phyloP scores from a whole-genome alignment of 2,329 filamentous ascomycete genomes.

The Chaetomiaceae sp. region DNA sequence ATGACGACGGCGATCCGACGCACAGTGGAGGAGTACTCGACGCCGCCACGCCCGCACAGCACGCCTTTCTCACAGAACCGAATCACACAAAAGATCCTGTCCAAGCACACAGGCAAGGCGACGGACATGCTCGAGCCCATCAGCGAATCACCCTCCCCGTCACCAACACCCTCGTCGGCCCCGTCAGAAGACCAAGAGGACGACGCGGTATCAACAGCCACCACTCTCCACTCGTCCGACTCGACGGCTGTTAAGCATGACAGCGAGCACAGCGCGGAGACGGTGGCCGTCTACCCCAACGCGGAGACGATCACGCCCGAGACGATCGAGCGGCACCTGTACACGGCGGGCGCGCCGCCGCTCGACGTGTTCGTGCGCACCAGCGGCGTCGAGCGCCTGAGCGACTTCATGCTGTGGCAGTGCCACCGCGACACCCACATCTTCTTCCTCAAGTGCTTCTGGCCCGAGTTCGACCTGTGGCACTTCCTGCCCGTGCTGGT shows the following conservation, averaged over 20 bases:
- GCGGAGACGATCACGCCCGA: constrained; percentile 81
- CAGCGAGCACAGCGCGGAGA: constrained; percentile 29
- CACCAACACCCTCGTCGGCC: constrained; percentile 37
- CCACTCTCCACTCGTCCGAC: constrained; percentile 51
- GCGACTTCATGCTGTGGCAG: constrained; percentile 99
- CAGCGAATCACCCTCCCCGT: constrained; percentile 37
- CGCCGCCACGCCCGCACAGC: constrained; percentile 57
- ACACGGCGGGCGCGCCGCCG: constrained; percentile 78
- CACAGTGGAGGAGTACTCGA: constrained; percentile 81
- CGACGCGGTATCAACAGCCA: constrained; percentile 54
- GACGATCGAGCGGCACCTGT: constrained; percentile 78
- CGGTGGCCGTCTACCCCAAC: constrained; percentile 50
- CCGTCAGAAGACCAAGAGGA: constrained; percentile 44
- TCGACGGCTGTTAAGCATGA: constrained; percentile 43
- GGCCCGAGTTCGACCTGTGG: constrained; percentile 95
- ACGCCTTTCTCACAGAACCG: constrained; percentile 81
- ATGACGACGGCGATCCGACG: constrained; percentile 84
- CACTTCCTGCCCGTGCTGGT: constrained; percentile 86
- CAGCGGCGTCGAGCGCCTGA: constrained; percentile 84
- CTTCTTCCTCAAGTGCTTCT: constrained; percentile 84
- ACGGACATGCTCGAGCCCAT: constrained; percentile 45
- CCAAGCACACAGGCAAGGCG: constrained; percentile 51
- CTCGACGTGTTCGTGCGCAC: constrained; percentile 88
- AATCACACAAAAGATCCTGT: constrained; percentile 79
- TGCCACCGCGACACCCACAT: constrained; percentile 89